Conservation (phyloP, 2,329 filamentous ascomycete genomes). For the Pestalotiopsis sp. region DNA sequence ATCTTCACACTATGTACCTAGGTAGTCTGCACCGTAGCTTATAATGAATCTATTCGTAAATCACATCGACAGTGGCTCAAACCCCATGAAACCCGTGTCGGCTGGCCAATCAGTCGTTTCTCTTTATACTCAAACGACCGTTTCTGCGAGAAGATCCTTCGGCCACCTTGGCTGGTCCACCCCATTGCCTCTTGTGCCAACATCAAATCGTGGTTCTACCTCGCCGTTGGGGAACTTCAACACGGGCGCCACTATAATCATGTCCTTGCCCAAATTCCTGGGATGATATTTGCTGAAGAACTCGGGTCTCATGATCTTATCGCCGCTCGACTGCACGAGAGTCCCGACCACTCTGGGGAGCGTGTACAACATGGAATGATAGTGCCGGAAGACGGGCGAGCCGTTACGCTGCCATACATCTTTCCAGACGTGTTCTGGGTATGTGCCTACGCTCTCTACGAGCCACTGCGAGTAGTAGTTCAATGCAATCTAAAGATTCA, state of each 20-base stretch:
- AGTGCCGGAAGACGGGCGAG: slow-evolving; percentile 50
- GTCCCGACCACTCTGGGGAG: slow-evolving; percentile 42
- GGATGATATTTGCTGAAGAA: slow-evolving; percentile 45
- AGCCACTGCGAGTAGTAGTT: slow-evolving; percentile 48
- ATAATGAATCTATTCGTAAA: too few species aligned
- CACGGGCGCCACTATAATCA: slow-evolving; percentile 46
- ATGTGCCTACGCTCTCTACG: slow-evolving; percentile 37
- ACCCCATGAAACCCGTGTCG: too few species aligned
- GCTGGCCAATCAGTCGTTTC: too few species aligned
- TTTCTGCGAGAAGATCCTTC: slow-evolving; percentile 40
- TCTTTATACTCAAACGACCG: slow-evolving; percentile 24
- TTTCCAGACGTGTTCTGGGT: slow-evolving; percentile 47
- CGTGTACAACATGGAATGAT: slow-evolving; percentile 47
- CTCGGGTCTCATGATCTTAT: slow-evolving; percentile 43
- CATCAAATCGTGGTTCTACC: slow-evolving; percentile 45
- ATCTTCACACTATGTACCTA: too few species aligned
- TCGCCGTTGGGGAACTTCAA: slow-evolving; percentile 37
- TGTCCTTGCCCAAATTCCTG: slow-evolving; percentile 32
- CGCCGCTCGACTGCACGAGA: slow-evolving; percentile 38
- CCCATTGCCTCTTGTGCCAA: slow-evolving; percentile 53
- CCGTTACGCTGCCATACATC: slow-evolving; percentile 48
- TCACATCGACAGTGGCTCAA: too few species aligned
- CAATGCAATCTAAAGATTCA: slow-evolving; percentile 28
- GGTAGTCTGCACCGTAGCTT: too few species aligned
- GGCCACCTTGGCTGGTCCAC: slow-evolving; percentile 51